phyloP scores from a whole-genome alignment of 345 rosid genomes.

The Citrus sinensis region DNA sequence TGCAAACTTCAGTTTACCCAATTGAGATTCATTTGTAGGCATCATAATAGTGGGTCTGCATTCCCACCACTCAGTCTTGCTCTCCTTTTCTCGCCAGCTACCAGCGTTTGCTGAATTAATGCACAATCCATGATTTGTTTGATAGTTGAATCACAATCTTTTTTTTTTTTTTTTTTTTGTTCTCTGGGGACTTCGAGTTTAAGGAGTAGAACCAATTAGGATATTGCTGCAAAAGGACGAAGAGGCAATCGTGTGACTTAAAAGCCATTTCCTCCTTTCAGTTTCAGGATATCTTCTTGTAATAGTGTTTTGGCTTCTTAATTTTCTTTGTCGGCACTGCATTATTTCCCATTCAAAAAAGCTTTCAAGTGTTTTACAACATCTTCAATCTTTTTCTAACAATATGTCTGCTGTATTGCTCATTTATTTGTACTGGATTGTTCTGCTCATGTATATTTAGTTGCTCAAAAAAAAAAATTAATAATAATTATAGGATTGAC shows the following conservation, averaged over 20 bases:
- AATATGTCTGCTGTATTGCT: not conserved
- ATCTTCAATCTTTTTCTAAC: not conserved
- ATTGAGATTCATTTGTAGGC: not conserved
- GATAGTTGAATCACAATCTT: not conserved
- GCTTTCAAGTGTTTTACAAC: no score
- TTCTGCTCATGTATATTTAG: not conserved
- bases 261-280: not conserved
- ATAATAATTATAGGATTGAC: no score
- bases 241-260: no score
- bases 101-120: not conserved
- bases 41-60: not conserved
- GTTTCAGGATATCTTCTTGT: not conserved
- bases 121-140: not conserved
- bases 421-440: not conserved
- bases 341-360: not conserved
- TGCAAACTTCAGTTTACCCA: not conserved
- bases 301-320: not conserved
- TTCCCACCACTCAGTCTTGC: not conserved
- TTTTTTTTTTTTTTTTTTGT: not conserved
- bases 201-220: not conserved
- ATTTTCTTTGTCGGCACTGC: not conserved
- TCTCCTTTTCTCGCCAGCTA: not conserved
- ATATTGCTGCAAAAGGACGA: not conserved
- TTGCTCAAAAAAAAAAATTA: not conserved
- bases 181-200: not conserved